A percentile compares a stretch with the other conserved stretches of the same genome.
These are phyloP conservation scores for Phytophthora gonapodyides DNA, from an alignment of 352 stramenopile genomes.

Conservation along the genomic window DNA sequence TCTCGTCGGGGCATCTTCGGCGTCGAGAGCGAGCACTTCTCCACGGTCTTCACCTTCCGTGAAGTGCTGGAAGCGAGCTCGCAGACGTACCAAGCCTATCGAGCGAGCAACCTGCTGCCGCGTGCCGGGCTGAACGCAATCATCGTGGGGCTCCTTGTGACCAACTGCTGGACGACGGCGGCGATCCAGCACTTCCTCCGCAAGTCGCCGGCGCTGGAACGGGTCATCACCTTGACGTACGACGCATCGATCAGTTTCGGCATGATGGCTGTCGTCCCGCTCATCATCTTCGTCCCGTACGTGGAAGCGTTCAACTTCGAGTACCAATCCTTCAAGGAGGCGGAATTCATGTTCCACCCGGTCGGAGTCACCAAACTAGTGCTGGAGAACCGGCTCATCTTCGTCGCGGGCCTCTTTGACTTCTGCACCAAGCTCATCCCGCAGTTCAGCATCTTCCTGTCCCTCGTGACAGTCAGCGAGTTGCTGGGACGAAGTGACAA, in stretches of 20 bases:
- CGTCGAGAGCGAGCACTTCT: conserved; percentile 36
- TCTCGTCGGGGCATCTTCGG: conserved; percentile 23
- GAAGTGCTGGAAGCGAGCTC: conserved; percentile 27
- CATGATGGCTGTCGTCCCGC: conserved; percentile 19
- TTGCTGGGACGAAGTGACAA: conserved; percentile 5
- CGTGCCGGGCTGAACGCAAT: conserved; percentile 14
- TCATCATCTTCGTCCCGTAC: conserved; percentile 28
- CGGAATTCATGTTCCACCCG: conserved; percentile 5
- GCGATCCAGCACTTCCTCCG: conserved; percentile 22
- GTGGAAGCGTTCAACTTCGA: conserved; percentile 19
- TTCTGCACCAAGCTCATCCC: conserved; percentile 25
- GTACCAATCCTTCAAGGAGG: conserved; percentile 11
- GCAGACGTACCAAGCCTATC: conserved; percentile 38
- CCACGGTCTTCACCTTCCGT: conserved; percentile 21
- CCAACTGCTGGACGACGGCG: conserved; percentile 33
- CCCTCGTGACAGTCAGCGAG: conserved; percentile 11
- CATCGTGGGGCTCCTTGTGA: conserved; percentile 22
- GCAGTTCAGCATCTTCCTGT: conserved; percentile 23
- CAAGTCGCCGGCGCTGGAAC: conserved; percentile 18
- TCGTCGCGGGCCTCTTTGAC: conserved; percentile 13
- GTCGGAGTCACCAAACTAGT: background rate
- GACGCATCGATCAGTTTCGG: conserved; percentile 24
- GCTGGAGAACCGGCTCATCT: conserved; percentile 21
- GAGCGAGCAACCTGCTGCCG: conserved; percentile 25
- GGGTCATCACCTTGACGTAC: conserved; percentile 12